These are phyloP conservation scores for Auriscalpium orientale DNA, from an alignment of 768 basidiomycete species.

Conservation along the genomic window DNA sequence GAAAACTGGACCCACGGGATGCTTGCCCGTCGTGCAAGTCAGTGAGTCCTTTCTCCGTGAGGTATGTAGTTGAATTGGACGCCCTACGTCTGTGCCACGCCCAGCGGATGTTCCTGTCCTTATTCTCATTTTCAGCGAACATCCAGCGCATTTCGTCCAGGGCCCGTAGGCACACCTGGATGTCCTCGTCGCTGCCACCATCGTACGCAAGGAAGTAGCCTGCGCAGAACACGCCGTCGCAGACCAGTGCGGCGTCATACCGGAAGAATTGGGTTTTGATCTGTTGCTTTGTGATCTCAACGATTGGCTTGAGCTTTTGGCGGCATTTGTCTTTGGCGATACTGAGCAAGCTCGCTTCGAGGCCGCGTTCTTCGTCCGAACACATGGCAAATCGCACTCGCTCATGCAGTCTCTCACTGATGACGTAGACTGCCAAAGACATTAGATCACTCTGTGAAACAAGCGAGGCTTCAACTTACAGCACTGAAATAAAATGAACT, in stretches of 20 bases:
- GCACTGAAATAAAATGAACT: conserved; percentile 21
- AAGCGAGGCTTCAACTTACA: too few relatives aligned
- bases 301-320: conserved; percentile 36
- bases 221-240: conserved; percentile 87
- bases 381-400: conserved; percentile 31
- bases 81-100: too few relatives aligned
- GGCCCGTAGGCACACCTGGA: conserved; percentile 56
- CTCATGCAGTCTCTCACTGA: conserved; percentile 75
- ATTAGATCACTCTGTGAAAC: too few relatives aligned
- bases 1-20: too few relatives aligned
- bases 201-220: conserved; percentile 64
- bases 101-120: conserved; percentile 49
- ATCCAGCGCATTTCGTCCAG: conserved; percentile 81
- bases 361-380: conserved; percentile 18
- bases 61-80: too few relatives aligned
- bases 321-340: conserved; percentile 38
- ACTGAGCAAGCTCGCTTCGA: conserved; percentile 30
- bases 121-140: conserved; percentile 67
- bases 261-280: conserved; percentile 57
- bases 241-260: conserved; percentile 80
- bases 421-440: conserved; percentile 60
- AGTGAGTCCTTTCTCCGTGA: too few relatives aligned
- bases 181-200: conserved; percentile 43
- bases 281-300: conserved; percentile 40
- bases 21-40: too few relatives aligned